Conservation (phyloP, 78 protist genomes). For the Dictyostelium intermedium region DNA sequence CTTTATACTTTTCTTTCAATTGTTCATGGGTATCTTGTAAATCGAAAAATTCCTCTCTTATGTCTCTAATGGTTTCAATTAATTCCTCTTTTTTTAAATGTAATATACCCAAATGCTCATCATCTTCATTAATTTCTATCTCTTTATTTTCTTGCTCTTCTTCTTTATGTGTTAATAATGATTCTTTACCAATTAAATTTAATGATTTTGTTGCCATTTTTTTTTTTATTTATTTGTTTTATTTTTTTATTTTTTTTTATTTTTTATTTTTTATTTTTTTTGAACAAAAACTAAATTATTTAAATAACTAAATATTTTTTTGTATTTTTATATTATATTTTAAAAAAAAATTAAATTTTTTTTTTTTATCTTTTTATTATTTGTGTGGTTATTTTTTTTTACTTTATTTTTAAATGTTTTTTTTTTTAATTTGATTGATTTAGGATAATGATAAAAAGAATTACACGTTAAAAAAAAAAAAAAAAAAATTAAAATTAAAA, state of each 20-base stretch:
- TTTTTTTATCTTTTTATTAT: no score
- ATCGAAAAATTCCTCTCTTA: constrained; percentile 11
- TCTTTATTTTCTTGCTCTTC: background rate
- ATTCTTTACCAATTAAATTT: constrained; percentile 9
- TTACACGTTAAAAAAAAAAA: background rate
- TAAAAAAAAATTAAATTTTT: no score
- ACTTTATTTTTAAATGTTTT: no score
- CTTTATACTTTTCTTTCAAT: background rate
- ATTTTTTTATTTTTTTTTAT: background rate
- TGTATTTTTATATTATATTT: background rate
- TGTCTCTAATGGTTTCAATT: constrained; percentile 21
- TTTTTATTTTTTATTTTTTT: background rate
- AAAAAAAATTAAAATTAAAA: no score
- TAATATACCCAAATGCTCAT: constrained; percentile 14
- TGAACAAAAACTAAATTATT: background rate
- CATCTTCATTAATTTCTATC: constrained; percentile 21
- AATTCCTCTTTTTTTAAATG: constrained; percentile 12
- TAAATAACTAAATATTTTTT: background rate
- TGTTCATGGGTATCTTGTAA: background rate
- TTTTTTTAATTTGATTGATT: background rate
- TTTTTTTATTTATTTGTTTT: background rate
- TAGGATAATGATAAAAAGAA: background rate
- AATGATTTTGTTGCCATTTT: background rate
- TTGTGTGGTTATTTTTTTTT: no score
- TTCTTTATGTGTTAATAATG: background rate